Base-by-base conservation (phyloP, 257 asterid genomes). In the Craterostigma plantagineum region DNA sequence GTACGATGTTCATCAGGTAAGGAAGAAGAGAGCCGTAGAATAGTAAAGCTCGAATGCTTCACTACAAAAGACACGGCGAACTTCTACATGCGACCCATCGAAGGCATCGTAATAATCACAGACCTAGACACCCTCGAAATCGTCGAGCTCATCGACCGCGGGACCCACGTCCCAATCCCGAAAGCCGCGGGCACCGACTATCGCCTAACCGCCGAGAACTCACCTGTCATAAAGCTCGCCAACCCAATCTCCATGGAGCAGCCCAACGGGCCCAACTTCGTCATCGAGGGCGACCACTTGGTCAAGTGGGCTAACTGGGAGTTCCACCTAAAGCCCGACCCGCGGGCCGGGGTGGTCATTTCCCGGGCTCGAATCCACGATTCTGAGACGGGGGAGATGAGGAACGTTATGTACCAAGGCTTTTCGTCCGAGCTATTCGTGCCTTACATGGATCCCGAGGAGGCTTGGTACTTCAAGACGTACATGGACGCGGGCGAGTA, bases 241-340 rank as follows among this genome's bases (percentile, higher is more conserved):
- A 79, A 45, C 55, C 92, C 93, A 9, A 43, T 84, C 7, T 62
- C 77, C 33, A 72, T 81, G 57, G 97, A 87, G 68, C 97, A 87
- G 35, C 95, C 97, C 42, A 64, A 68, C n/a, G 97, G 97, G 8
- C 97, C 97, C 13, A 86, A 91, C 67, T 86, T 67, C 27, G 81
- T 79, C 0, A 56, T 86, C 9, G 84, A 81, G 11, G 72, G 61
- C 12, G 66, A 63, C 9, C 92, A 81, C 57, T 38, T 60, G 41
- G 91, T 86, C 15, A 78, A 66, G 66, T 86, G 97, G 97, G 97
- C 97, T 3, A 86, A 81, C 16, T 86, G 97, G 95, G 95, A 81
- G 54, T 87, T 87, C 57, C 98, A 87, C 74, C 13, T 87, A 8
- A 87, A 71, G 36, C 75, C 98, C 44, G 98, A 87, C 58, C 86